These are phyloP conservation scores for Colletotrichum sp. DNA, from an alignment of 2,329 filamentous ascomycete species.

Conservation along the genomic window DNA sequence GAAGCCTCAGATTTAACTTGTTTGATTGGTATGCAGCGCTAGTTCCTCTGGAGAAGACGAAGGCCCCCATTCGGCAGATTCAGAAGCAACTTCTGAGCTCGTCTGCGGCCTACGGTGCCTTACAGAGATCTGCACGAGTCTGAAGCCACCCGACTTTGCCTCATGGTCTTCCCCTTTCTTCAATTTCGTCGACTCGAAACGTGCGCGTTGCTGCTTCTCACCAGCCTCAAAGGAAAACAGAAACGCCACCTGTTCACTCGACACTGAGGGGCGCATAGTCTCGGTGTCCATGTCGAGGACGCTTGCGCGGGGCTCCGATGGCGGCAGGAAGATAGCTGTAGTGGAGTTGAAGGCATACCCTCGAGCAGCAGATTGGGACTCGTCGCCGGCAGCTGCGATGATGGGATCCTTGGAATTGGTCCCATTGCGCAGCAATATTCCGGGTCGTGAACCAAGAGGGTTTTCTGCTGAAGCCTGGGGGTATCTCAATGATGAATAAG, in stretches of 20 bases:
- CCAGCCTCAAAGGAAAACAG: not conserved
- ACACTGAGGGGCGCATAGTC: not conserved
- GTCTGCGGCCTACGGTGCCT: rapidly evolving
- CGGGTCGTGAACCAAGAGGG: not conserved
- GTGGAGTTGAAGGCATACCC: not conserved
- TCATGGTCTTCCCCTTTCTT: not conserved
- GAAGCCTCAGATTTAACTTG: too few species aligned
- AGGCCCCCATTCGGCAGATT: rapidly evolving
- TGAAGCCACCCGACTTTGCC: not conserved
- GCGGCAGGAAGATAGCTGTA: rapidly evolving
- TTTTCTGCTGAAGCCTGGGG: not conserved
- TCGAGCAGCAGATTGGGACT: rapidly evolving
- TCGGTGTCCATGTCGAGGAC: not conserved
- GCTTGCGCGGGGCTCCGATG: not conserved
- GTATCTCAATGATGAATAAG: not conserved
- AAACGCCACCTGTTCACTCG: rapidly evolving
- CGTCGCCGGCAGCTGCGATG: not conserved
- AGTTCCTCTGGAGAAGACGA: too few species aligned
- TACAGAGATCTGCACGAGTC: rapidly evolving
- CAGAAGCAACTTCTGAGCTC: not conserved
- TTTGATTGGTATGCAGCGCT: too few species aligned
- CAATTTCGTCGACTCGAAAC: not conserved
- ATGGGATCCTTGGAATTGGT: not conserved
- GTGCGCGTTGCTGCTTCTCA: not conserved
- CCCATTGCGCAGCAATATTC: not conserved